Conservation (phyloP, 1,284 basidiomycete genomes). For the Papiliotrema terrestris region DNA sequence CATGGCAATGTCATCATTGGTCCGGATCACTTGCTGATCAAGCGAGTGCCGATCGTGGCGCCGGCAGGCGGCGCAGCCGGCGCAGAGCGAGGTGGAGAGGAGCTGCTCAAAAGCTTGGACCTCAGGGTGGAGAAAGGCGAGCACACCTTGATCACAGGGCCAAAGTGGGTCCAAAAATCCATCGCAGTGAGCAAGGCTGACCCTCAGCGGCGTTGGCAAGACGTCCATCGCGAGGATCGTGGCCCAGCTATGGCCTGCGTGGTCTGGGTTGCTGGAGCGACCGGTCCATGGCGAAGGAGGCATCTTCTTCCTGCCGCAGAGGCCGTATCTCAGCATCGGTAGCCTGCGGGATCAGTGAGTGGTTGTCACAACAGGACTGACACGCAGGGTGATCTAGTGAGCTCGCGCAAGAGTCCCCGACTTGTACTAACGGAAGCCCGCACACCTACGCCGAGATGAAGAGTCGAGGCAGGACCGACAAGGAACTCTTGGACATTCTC, state of each 20-base stretch:
- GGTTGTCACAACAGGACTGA: conserved; percentile 9
- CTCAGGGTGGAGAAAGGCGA: conserved; percentile 72
- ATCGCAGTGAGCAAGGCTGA: background rate
- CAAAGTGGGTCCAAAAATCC: conserved; percentile 48
- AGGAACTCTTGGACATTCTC: conserved; percentile 69
- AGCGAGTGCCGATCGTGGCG: conserved; percentile 70
- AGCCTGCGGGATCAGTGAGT: conserved; percentile 79
- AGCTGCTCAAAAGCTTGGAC: conserved; percentile 70
- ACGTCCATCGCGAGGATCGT: conserved; percentile 87
- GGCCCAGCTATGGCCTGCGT: conserved; percentile 77
- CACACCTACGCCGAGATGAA: conserved; percentile 76
- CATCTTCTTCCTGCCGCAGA: conserved; percentile 86
- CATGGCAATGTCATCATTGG: conserved; percentile 48
- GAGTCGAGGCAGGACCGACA: conserved; percentile 60
- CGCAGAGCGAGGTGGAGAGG: conserved; percentile 55
- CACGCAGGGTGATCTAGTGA: conserved; percentile 44
- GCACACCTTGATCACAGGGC: conserved; percentile 90
- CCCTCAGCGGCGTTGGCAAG: conserved; percentile 80
- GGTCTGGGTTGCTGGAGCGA: conserved; percentile 51
- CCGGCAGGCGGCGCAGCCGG: conserved; percentile 57
- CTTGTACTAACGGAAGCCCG: conserved; percentile 59
- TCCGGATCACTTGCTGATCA: conserved; percentile 56
- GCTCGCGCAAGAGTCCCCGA: conserved; percentile 1
- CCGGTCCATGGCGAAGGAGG: conserved; percentile 53
- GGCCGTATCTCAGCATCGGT: conserved; percentile 85